Percentiles rank a stretch among this genome's conserved stretches.
These are phyloP conservation scores for Geranium brycei DNA, from an alignment of 345 rosid species.

Conservation along the genomic window DNA sequence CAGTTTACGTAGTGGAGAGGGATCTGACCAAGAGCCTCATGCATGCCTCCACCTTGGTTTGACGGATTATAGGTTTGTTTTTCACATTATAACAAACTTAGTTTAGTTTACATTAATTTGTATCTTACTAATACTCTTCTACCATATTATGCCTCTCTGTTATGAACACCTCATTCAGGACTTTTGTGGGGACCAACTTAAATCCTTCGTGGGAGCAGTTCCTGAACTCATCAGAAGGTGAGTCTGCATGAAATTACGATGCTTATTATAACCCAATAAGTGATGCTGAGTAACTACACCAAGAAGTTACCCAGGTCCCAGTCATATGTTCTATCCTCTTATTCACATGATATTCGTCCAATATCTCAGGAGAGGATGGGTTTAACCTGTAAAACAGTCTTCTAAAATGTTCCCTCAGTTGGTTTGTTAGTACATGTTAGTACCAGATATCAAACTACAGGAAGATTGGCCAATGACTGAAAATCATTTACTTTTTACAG, in stretches of 20 bases:
- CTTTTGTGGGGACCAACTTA: conserved; percentile 79
- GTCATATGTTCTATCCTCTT: too few species aligned
- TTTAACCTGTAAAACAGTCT: too few species aligned
- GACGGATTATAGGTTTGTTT: conserved; percentile 68
- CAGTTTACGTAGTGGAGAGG: conserved; percentile 23
- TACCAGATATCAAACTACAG: too few species aligned
- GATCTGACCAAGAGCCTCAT: conserved; percentile 22
- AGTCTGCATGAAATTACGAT: too few species aligned
- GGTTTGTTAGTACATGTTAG: too few species aligned
- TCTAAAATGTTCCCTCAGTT: too few species aligned
- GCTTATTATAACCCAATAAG: conserved; percentile 5
- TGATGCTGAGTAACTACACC: neutral
- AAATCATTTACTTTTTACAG: too few species aligned
- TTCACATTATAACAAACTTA: conserved; percentile 10
- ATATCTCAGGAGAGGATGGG: too few species aligned
- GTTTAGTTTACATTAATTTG: neutral
- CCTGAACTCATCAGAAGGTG: conserved; percentile 64
- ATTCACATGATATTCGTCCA: too few species aligned
- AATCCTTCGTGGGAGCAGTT: conserved; percentile 74
- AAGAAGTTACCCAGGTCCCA: too few species aligned
- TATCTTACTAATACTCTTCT: conserved; percentile 5
- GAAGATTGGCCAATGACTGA: too few species aligned
- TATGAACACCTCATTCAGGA: conserved; percentile 36
- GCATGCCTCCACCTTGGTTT: conserved; percentile 67
- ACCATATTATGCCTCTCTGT: conserved; percentile 8